Evolutionary conservation across 495 filamentous ascomycete species (phyloP).

Genomic region (Talaromyces ruber): DNA sequence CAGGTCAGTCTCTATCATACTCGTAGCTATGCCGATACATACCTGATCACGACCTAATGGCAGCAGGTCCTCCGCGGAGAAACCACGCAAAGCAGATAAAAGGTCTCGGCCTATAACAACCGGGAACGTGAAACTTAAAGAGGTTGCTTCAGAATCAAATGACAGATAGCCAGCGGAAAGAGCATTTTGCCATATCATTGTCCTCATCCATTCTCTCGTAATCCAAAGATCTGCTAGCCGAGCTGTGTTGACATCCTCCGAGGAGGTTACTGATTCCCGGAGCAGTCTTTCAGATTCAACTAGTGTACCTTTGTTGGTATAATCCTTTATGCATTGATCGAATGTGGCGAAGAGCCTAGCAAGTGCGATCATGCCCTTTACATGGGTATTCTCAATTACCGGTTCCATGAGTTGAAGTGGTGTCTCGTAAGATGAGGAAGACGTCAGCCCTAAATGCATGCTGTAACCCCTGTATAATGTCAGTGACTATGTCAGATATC

Average conservation of each 20-base stretch:
- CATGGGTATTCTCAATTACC: slow-evolving; percentile 10
- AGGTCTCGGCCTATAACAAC: slow-evolving; percentile 63
- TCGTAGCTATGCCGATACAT: not conserved
- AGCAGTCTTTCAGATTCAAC: not conserved
- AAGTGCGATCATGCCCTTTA: slow-evolving; percentile 19
- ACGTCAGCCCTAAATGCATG: slow-evolving; percentile 21
- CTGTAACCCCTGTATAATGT: slow-evolving; percentile 17
- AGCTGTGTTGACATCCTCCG: slow-evolving; percentile 2
- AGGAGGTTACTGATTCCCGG: not conserved
- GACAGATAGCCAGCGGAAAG: slow-evolving; percentile 43
- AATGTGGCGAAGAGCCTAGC: slow-evolving; percentile 20
- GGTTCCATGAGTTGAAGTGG: not conserved
- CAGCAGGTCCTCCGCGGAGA: slow-evolving; percentile 19
- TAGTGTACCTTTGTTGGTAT: not conserved
- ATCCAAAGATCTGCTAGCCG: slow-evolving; percentile 22
- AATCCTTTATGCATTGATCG: slow-evolving; percentile 5
- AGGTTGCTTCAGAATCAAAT: slow-evolving; percentile 40
- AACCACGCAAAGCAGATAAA: slow-evolving; percentile 30
- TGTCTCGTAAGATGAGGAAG: slow-evolving; percentile 16
- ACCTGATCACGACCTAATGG: slow-evolving; percentile 27
- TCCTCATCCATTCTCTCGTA: slow-evolving; percentile 59
- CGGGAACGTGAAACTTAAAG: slow-evolving; percentile 64
- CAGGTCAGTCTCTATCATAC: not conserved
- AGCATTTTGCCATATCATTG: slow-evolving; percentile 68
- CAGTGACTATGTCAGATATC: not conserved